These are phyloP conservation scores for Leccinellum luteum DNA, from an alignment of 768 basidiomycete genomes.

Conservation along the genomic window DNA sequence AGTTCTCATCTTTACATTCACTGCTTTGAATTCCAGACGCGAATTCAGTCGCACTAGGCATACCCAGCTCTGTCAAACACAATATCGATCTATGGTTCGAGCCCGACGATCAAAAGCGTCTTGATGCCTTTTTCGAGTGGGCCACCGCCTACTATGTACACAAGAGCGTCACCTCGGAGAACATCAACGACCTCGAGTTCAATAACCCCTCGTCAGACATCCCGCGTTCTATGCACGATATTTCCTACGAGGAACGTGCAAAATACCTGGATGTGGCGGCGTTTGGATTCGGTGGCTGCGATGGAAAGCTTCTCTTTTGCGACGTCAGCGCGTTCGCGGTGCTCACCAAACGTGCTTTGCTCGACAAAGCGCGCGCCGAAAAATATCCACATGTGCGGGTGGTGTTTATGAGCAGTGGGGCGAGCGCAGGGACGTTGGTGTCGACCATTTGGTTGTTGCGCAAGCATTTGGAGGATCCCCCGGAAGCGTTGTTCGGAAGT, in stretches of 20 bases:
- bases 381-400: constrained; percentile 14
- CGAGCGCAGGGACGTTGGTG: constrained; percentile 5
- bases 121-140: constrained; percentile 18
- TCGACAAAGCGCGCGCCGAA: constrained; percentile 11
- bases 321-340: constrained; percentile 2
- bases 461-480: constrained; percentile 6
- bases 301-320: constrained; percentile 14
- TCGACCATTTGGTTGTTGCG: constrained; percentile 14
- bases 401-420: constrained; percentile 19
- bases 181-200: constrained; percentile 18
- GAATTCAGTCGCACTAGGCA: constrained; percentile 1
- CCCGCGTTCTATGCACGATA: constrained; percentile 11
- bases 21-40: constrained; percentile 12
- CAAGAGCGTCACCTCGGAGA: constrained; percentile 14
- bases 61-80: background rate
- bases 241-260: constrained; percentile 12
- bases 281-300: constrained; percentile 6
- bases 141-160: constrained; percentile 14
- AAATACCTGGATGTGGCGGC: constrained; percentile 8
- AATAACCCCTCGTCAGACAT: background rate
- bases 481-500: constrained; percentile 5
- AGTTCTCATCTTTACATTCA: background rate
- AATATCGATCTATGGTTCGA: background rate
- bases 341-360: constrained; percentile 15
- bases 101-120: constrained; percentile 7